A percentile compares a stretch with the other conserved stretches of the same genome.
Evolutionary conservation across 2,329 filamentous ascomycete genomes (phyloP).

Genomic region (Penicillium verrucosum): DNA sequence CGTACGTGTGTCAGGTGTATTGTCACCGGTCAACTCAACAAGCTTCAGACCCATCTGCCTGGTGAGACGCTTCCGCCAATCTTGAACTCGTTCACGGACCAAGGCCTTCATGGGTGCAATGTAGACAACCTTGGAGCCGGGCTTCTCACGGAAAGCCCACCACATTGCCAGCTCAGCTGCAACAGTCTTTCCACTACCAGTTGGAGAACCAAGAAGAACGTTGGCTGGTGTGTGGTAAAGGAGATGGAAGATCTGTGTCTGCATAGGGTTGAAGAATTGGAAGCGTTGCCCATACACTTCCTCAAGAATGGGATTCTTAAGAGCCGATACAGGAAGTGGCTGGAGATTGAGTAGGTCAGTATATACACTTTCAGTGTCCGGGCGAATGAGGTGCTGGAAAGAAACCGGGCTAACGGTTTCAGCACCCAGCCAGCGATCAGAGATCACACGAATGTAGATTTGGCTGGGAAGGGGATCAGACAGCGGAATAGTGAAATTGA

Average conservation of each 20-base stretch:
- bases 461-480: slow-evolving; percentile 91
- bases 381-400: slow-evolving; percentile 95
- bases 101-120: slow-evolving; percentile 99
- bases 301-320: slow-evolving; percentile 83
- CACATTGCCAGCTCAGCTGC: slow-evolving; percentile 97
- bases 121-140: slow-evolving; percentile 96
- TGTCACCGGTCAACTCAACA: slow-evolving; percentile 95
- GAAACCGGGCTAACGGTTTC: slow-evolving; percentile 94
- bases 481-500: slow-evolving; percentile 95
- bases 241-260: slow-evolving; percentile 96
- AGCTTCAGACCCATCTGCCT: slow-evolving; percentile 80
- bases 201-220: slow-evolving; percentile 90
- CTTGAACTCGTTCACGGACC: slow-evolving; percentile 91
- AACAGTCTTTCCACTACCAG: slow-evolving; percentile 95
- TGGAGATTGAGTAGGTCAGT: slow-evolving; percentile 91
- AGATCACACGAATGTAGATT: slow-evolving; percentile 92
- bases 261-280: slow-evolving; percentile 98
- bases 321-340: slow-evolving; percentile 77
- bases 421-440: slow-evolving; percentile 92
- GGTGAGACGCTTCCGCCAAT: slow-evolving; percentile 83
- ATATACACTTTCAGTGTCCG: slow-evolving; percentile 95
- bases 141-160: slow-evolving; percentile 95
- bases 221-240: slow-evolving; percentile 91
- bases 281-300: slow-evolving; percentile 86
- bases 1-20: slow-evolving; percentile 92